These are phyloP conservation scores for Schwanniomyces polymorphus DNA, from an alignment of 805 yeast species.

Conservation along the genomic window DNA sequence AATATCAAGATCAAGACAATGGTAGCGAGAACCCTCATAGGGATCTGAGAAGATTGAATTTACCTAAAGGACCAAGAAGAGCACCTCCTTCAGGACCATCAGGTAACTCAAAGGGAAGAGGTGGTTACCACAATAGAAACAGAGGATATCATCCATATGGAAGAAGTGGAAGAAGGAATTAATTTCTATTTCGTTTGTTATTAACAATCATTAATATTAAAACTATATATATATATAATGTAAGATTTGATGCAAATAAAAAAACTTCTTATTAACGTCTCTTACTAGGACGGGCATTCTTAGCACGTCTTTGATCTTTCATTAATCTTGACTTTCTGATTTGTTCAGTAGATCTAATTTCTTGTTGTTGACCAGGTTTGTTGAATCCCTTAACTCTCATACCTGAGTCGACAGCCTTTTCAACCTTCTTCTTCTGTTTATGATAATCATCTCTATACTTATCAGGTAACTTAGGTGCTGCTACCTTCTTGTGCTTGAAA, in stretches of 20 bases:
- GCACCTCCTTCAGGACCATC: conserved; percentile 40
- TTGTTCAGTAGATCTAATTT: conserved; percentile 66
- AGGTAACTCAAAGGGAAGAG: conserved; percentile 29
- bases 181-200: background rate
- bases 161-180: conserved; percentile 34
- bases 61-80: conserved; percentile 55
- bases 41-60: conserved; percentile 30
- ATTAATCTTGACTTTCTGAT: conserved; percentile 74
- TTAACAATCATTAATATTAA: background rate
- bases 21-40: conserved; percentile 17
- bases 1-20: conserved; percentile 8
- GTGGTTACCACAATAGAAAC: conserved; percentile 27
- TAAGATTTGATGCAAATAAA: background rate
- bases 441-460: conserved; percentile 84
- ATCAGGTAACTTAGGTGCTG: conserved; percentile 91
- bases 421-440: conserved; percentile 78
- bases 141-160: conserved; percentile 48
- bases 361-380: conserved; percentile 48
- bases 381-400: conserved; percentile 66
- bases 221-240: background rate
- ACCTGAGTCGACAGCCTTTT: conserved; percentile 77
- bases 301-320: conserved; percentile 72
- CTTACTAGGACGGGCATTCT: conserved; percentile 76
- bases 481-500: conserved; percentile 70
- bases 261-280: conserved; percentile 16